Percentiles rank a stretch among this genome's conserved stretches.
phyloP scores from a whole-genome alignment of 441 rosid species.

The Pelargonium cotyledonis region DNA sequence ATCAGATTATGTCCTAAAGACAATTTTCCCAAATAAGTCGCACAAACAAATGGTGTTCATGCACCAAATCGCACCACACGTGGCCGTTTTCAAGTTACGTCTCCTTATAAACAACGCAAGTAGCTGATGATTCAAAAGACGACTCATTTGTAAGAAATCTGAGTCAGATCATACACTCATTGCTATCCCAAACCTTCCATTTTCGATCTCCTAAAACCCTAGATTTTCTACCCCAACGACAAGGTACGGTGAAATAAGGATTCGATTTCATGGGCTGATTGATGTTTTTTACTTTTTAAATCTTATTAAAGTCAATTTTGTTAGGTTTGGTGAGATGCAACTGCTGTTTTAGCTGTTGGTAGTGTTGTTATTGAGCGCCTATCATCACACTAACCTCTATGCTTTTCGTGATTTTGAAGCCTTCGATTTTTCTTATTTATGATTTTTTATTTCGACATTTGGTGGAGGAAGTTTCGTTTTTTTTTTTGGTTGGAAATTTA shows the following conservation, averaged over 20 bases:
- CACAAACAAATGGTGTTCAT: background rate
- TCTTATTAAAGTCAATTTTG: background rate
- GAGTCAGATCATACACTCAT: background rate
- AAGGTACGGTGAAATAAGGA: background rate
- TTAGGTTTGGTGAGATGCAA: slow-evolving; percentile 15
- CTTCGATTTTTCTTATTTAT: slow-evolving; percentile 15
- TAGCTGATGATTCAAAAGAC: background rate
- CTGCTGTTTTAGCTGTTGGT: slow-evolving; percentile 9
- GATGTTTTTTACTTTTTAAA: background rate
- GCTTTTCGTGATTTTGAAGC: slow-evolving; percentile 40
- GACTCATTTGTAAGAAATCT: too few relatives aligned
- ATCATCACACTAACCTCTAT: slow-evolving; percentile 20
- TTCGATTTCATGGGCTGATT: background rate
- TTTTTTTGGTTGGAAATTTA: slow-evolving; percentile 1
- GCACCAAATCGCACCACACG: background rate
- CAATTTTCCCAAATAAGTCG: background rate
- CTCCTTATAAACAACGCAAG: slow-evolving; percentile 1
- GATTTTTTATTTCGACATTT: slow-evolving; percentile 13
- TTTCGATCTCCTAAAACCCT: background rate
- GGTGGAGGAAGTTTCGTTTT: slow-evolving; percentile 28
- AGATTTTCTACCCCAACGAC: background rate
- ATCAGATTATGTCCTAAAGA: background rate
- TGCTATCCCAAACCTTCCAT: background rate
- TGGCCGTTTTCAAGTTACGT: background rate
- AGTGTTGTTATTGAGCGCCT: slow-evolving; percentile 29